Base-by-base conservation (phyloP, 306 rosid species). In the Vachellia pachyceras region DNA sequence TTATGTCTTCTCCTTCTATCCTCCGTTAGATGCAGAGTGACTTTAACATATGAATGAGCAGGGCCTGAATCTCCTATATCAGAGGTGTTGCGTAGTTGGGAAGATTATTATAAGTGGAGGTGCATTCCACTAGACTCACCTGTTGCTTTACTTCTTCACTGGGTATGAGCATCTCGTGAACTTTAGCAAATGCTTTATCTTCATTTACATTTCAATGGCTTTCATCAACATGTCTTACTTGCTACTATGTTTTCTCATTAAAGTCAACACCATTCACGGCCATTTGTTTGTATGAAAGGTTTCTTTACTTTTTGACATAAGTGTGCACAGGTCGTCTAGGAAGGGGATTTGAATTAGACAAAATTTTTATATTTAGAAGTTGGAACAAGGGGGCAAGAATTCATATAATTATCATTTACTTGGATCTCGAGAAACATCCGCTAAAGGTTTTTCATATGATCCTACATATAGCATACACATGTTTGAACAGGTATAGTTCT, bases 51-150 rank as follows among this genome's bases (percentile, higher is more conserved):
- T 81, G 69, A 85, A 75, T 77, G 78, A 67, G 81, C 93, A 95
- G 98, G 90, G 77, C 94, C 97, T 67, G 77, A 70, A 25, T 72
- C 81, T 55, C 79, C 76, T 25, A 57, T 82, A 23, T 72, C 92
- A 47, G 87, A 82, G 87, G 84, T 52, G 37, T 83, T 95, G 84
- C 64, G 75, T 69, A 78, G 84, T 85, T 93, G 99, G 99, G 84
- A 84, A 75, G 97, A 91, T 76, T 91, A 93, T 82, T 89, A 88
- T 86, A 86, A 88, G 22, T 91, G 99, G 99, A 91, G 99, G 86
- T 13, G 87, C 87, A 87, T 91, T 78, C 93, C 90, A 2, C 85
- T 93, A 29, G 85, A 88, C 77, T 95, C 99, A 29, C 94, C 93
- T 81, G 90, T 77, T 89, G 93, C 96, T 58, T 80, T 95, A 85